A percentile compares a stretch with the other conserved stretches of the same genome.
These are phyloP conservation scores for Hypoxylon subgilvum DNA, from an alignment of 495 filamentous ascomycete genomes.

Conservation along the genomic window DNA sequence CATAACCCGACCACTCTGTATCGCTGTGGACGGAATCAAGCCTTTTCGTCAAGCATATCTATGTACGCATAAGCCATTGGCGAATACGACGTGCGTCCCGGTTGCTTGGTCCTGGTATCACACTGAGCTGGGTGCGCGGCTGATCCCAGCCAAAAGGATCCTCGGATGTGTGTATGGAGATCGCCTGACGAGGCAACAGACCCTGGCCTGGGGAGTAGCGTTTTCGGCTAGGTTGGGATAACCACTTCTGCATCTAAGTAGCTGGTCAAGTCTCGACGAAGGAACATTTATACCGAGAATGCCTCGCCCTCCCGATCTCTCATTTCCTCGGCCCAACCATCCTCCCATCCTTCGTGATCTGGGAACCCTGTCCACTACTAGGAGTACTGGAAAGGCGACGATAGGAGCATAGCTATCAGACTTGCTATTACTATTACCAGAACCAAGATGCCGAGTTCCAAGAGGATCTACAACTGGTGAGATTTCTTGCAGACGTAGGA, in stretches of 20 bases:
- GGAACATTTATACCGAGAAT: slow-evolving; percentile 7
- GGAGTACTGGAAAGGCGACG: background rate
- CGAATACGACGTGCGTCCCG: slow-evolving; percentile 9
- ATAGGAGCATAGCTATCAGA: background rate
- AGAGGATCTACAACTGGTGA: slow-evolving; percentile 47
- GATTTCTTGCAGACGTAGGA: background rate
- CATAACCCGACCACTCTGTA: no score
- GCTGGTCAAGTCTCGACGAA: background rate
- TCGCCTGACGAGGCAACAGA: background rate
- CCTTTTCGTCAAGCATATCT: background rate
- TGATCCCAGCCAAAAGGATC: slow-evolving; percentile 2
- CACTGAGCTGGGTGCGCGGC: slow-evolving; percentile 7
- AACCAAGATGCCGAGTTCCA: slow-evolving; percentile 40
- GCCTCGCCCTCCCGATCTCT: background rate
- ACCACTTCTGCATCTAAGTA: background rate
- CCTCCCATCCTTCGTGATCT: background rate
- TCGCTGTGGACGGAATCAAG: slow-evolving; percentile 1
- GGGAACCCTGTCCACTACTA: background rate
- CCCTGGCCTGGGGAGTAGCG: slow-evolving; percentile 4
- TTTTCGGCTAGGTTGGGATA: background rate
- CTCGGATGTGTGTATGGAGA: background rate
- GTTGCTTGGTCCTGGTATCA: slow-evolving; percentile 3
- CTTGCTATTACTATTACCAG: background rate
- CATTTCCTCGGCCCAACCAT: background rate
- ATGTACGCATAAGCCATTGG: slow-evolving; percentile 4